phyloP scores from a whole-genome alignment of 192 early-diverging fungal species.

The Dissophora ornata region DNA sequence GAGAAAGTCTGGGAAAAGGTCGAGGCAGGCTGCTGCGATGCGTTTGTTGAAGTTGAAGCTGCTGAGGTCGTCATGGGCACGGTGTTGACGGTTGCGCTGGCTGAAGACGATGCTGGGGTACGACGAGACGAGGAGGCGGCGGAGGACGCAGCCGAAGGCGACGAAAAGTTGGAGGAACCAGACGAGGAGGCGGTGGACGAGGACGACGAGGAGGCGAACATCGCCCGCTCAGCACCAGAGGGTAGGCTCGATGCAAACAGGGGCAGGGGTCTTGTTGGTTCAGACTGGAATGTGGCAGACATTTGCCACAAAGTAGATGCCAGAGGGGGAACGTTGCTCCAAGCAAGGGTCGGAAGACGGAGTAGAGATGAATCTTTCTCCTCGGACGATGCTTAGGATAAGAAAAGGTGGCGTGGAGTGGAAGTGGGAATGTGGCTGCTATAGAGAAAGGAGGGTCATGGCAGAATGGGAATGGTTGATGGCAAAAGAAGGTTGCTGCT shows the following conservation, averaged over 20 bases:
- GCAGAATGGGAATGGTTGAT: too few species aligned
- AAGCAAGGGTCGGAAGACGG: too few species aligned
- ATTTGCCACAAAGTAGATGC: constrained; percentile 6
- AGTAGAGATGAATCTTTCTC: too few species aligned
- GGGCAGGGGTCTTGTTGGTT: constrained; percentile 29
- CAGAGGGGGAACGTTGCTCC: too few species aligned
- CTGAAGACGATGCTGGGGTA: background rate
- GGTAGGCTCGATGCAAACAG: constrained; percentile 43
- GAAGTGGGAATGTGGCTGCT: too few species aligned
- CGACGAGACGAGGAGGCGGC: background rate
- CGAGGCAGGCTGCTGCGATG: background rate
- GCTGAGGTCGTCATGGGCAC: background rate
- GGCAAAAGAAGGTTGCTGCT: too few species aligned
- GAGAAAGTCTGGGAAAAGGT: constrained; percentile 49
- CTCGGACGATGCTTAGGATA: too few species aligned
- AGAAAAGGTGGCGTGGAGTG: too few species aligned
- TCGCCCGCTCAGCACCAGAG: constrained; percentile 26
- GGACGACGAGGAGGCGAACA: constrained; percentile 13
- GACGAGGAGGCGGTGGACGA: constrained; percentile 2
- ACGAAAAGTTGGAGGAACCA: background rate
- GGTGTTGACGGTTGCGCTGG: constrained; percentile 4
- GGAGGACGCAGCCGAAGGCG: background rate
- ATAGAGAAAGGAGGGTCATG: too few species aligned
- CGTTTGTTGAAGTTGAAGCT: background rate
- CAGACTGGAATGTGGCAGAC: constrained; percentile 40